Evolutionary conservation across 768 basidiomycete species (phyloP).

Genomic region (Leccinum subgranulosum): DNA sequence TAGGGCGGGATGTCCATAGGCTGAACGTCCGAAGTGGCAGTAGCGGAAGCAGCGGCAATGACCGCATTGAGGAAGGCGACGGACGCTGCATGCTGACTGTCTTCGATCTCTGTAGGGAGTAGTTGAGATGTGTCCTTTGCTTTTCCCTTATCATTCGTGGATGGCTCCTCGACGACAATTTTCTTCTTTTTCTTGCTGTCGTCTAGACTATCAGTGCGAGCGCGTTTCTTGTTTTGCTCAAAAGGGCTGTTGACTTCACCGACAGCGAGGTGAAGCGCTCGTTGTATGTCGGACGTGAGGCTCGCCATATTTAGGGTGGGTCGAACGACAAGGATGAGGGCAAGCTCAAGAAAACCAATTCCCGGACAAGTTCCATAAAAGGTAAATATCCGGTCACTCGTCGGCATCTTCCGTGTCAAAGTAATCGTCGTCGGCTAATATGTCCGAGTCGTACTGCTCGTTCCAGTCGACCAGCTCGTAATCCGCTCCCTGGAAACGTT

Average conservation of each 20-base stretch:
- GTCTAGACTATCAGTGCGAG: conserved; percentile 14
- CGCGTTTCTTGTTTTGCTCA: conserved; percentile 36
- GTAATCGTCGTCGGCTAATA: conserved; percentile 53
- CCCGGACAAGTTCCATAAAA: conserved; percentile 19
- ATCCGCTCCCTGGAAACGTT: conserved; percentile 50
- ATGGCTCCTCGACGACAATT: conserved; percentile 7
- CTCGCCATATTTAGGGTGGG: conserved; percentile 38
- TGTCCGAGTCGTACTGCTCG: conserved; percentile 54
- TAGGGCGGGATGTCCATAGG: conserved; percentile 26
- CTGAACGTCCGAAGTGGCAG: conserved; percentile 40
- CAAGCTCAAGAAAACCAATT: conserved; percentile 29
- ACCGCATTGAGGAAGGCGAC: conserved; percentile 62
- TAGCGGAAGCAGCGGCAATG: conserved; percentile 60
- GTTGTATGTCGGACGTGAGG: conserved; percentile 45
- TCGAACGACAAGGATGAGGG: conserved; percentile 37
- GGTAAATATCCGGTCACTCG: conserved; percentile 26
- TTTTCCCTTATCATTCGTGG: conserved; percentile 35
- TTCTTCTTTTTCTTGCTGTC: conserved; percentile 38
- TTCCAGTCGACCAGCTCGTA: conserved; percentile 77
- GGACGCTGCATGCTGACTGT: conserved; percentile 46
- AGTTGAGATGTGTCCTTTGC: conserved; percentile 32
- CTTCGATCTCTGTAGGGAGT: conserved; percentile 31
- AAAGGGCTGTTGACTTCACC: conserved; percentile 44
- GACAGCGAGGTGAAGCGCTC: conserved; percentile 48
- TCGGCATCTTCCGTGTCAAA: conserved; percentile 60